A percentile compares a stretch with the other conserved stretches of the same genome.
phyloP scores from a whole-genome alignment of 1,284 basidiomycete species.

The Pyrrhoderma noxium region DNA sequence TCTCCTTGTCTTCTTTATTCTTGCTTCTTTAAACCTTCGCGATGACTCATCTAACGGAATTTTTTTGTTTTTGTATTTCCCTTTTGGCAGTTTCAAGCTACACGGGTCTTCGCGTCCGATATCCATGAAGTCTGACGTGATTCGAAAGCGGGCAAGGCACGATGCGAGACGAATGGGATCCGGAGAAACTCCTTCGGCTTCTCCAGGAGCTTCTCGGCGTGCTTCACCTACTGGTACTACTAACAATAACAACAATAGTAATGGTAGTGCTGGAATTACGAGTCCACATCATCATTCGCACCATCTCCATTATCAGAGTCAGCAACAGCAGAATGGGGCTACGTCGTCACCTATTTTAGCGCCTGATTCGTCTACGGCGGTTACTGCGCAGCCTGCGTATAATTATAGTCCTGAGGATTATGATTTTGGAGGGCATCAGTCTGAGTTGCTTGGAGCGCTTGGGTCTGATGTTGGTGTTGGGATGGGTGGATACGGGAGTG shows the following conservation, averaged over 20 bases:
- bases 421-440: slow-evolving; percentile 30
- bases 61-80: background rate
- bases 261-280: background rate
- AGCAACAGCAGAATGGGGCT: background rate
- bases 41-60: background rate
- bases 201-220: slow-evolving; percentile 65
- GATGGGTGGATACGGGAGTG: slow-evolving; percentile 36
- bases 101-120: slow-evolving; percentile 76
- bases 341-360: slow-evolving; percentile 54
- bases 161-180: slow-evolving; percentile 52
- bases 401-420: slow-evolving; percentile 36
- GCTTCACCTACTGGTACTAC: slow-evolving; percentile 40
- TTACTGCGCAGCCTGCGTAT: slow-evolving; percentile 30
- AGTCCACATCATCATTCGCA: background rate
- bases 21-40: background rate
- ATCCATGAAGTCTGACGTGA: slow-evolving; percentile 81
- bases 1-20: background rate
- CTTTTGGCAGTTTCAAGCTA: slow-evolving; percentile 53
- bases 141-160: slow-evolving; percentile 73
- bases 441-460: background rate
- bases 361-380: slow-evolving; percentile 45
- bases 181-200: slow-evolving; percentile 59
- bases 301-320: background rate
- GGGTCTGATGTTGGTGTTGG: slow-evolving; percentile 49
- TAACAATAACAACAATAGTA: background rate